A percentile compares a stretch with the other conserved stretches of the same genome.
phyloP scores from a whole-genome alignment of 2,329 filamentous ascomycete genomes.

The Talaromyces verruculosus region DNA sequence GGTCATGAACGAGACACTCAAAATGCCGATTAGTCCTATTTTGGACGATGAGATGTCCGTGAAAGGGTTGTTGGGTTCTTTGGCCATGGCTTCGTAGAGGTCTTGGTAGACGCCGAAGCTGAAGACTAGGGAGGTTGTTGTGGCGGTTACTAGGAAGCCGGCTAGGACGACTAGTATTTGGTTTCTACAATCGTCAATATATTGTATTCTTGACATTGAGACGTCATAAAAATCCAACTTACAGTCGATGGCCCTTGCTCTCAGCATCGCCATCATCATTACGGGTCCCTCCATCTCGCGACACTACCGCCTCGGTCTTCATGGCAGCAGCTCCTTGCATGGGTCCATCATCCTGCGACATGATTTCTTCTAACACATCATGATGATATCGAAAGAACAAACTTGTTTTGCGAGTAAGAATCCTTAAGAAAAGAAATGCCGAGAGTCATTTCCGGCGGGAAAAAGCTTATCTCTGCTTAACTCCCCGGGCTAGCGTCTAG shows the following conservation, averaged over 20 bases:
- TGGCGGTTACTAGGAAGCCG: conserved; percentile 18
- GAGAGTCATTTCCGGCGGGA: neutral
- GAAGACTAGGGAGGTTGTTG: conserved; percentile 39
- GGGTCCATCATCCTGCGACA: neutral
- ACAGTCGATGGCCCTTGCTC: neutral
- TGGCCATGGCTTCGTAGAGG: conserved; percentile 22
- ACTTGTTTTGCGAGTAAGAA: neutral
- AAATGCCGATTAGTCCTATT: neutral
- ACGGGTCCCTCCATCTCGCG: neutral
- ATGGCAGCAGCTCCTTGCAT: neutral
- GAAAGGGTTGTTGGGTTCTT: neutral
- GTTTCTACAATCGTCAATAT: neutral
- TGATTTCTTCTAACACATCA: neutral
- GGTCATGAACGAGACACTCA: neutral
- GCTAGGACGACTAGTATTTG: neutral
- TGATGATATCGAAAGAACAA: neutral
- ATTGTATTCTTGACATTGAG: neutral
- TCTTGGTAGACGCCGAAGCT: conserved; percentile 45
- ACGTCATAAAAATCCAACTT: neutral
- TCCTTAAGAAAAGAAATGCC: neutral
- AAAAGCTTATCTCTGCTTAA: neutral
- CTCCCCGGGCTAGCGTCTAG: neutral
- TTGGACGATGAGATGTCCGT: neutral
- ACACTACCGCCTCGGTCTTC: neutral
- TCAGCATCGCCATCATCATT: neutral